Conservation (phyloP, 805 yeast genomes). For the Yueomyces sinensis region DNA sequence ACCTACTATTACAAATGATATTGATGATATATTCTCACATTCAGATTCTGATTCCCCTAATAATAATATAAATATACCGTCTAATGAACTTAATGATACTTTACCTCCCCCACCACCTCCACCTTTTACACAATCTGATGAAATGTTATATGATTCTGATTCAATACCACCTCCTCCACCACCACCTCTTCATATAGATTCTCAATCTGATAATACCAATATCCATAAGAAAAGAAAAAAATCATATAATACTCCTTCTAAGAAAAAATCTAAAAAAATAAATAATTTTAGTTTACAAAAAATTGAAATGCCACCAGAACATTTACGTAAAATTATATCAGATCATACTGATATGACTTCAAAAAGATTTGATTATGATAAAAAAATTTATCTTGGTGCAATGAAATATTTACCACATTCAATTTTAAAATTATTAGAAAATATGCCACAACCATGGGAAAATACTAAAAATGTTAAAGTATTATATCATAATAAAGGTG, state of each 20-base stretch:
- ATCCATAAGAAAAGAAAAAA: slow-evolving; percentile 3
- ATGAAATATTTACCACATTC: slow-evolving; percentile 95
- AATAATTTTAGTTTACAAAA: slow-evolving; percentile 32
- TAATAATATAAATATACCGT: not conserved
- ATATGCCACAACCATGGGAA: slow-evolving; percentile 99
- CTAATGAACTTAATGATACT: not conserved
- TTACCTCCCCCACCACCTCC: slow-evolving; percentile 21
- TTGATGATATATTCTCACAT: not conserved
- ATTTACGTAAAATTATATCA: slow-evolving; percentile 67
- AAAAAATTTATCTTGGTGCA: slow-evolving; percentile 79
- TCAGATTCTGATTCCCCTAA: not conserved
- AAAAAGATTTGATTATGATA: slow-evolving; percentile 66
- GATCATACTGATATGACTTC: slow-evolving; percentile 81
- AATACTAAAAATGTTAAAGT: slow-evolving; percentile 72
- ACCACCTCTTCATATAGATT: too few species aligned
- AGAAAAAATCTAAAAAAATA: slow-evolving; percentile 10
- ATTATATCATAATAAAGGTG: slow-evolving; percentile 82
- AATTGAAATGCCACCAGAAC: slow-evolving; percentile 88
- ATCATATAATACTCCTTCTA: not conserved
- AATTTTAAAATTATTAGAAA: slow-evolving; percentile 71
- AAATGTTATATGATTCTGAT: slow-evolving; percentile 9
- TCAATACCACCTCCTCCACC: slow-evolving; percentile 21
- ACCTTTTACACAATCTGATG: slow-evolving; percentile 11
- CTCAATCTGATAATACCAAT: slow-evolving; percentile 6
- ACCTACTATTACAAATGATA: not conserved